Evolutionary conservation across 305 asterid genomes (phyloP), one percentile per base, ranked within the genome.

Genomic region (Caryopteris hybrid): DNA sequence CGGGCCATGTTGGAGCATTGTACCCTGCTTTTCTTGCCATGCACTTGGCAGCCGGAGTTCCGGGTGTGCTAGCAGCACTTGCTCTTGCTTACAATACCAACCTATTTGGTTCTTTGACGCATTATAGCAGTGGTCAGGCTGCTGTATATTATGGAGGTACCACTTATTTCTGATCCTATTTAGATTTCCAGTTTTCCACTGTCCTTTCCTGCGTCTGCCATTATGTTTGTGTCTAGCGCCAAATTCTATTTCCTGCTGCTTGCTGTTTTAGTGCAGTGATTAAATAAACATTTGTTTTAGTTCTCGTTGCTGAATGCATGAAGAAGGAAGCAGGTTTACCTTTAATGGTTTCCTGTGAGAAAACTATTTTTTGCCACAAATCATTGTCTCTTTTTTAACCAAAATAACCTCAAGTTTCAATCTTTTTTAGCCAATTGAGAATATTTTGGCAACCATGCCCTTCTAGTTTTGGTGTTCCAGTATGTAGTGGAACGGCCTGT

Each of bases 71-170:
- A 47, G 90, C 98, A n/a, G 97, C 97, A 47, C 66, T 88, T 59
- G 94, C 90, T 68, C 86, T 92, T 25, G 89, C 98, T 25, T 90
- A 90, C 71, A 90, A 90, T 69, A 92, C 96, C 62, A 90, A 80
- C 69, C 83, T 92, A 9, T 92, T 92, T 36, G 98, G 98, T 63
- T 89, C 98, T 75, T 85, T 92, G 88, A 83, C 98, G 6, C 98
- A 92, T 82, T 92, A 92, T 72, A 92, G 98, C 81, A 92, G 98
- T 69, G 98, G 98, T 42, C 98, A 89, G 77, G 96, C 98, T 46
- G 98, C 98, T 64, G 95, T 92, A 11, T 89, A 87, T 80, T 92
- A 83, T 50, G 98, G 98, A 81, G 98, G 98, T 92, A 81, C 64
- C n/a, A 10, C 70, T 58, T 36, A 36, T 72, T 60, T 56, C 45